Base-by-base conservation (phyloP, 805 yeast species). In the Ogataea ganodermae region DNA sequence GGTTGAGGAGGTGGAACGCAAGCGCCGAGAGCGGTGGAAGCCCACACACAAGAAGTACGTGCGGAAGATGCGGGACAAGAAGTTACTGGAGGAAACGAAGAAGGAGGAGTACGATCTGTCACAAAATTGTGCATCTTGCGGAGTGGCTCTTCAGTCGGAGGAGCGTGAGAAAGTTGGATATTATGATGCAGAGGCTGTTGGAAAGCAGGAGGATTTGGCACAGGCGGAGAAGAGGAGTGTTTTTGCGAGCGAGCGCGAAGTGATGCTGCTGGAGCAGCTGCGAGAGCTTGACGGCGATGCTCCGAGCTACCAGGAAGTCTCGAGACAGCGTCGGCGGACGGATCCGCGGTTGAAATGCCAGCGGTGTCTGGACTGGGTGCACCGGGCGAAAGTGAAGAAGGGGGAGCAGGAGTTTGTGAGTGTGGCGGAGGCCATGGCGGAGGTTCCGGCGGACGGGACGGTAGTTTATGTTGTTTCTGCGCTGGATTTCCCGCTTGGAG, bases 401-500 rank as follows among this genome's bases (percentile, higher is more conserved):
- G 57, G 63, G 1, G 71, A 75, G 12, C 72, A 68, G 18, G 60
- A 62, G 28, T 61, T 61, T 7, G 53, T 62, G 40, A 54, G 70
- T 1, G 55, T 64, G 3, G 57, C 62, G 1, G 63, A 66, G 4
- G 63, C 75, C 1, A 43, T 71, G 46, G 53, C 56, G 4, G 48
- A 52, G 2, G 68, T 78, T 18, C 89, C 83, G 2, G 58, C 56
- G 3, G 55, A 64, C 26, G 75, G 79, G 3, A 72, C 73, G 7
- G 55, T 85, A 1, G 74, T 84, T 2, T 83, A 85, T 58, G 80
- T 86, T 1, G 69, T 84, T 8, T 83, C 86, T 28, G 81, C 86
- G 1, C 63, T 75, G 12, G 96, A 88, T 54, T 87, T 88, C 59
- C 96, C 97, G 1, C 67, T 84, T 33, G 74, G 83, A 6, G 57